phyloP scores from a whole-genome alignment of 148 eudicot genomes.

The Chenopodium berlandieri region DNA sequence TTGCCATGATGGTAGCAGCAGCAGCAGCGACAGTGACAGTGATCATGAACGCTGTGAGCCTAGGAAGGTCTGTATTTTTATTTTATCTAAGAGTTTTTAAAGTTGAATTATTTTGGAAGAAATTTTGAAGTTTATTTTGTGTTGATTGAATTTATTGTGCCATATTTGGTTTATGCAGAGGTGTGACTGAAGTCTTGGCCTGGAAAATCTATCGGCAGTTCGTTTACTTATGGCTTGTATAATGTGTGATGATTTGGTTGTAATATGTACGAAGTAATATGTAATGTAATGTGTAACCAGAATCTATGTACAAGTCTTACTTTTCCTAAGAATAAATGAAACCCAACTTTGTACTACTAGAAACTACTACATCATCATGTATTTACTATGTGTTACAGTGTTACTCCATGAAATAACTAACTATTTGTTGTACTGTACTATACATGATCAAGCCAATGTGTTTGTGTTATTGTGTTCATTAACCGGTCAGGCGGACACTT shows the following conservation, averaged over 20 bases:
- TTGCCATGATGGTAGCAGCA: conserved; percentile 9
- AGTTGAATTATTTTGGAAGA: background rate
- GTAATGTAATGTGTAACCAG: background rate
- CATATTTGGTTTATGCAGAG: background rate
- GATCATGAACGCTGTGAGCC: conserved; percentile 5
- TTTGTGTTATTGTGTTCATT: no score
- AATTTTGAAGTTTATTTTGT: background rate
- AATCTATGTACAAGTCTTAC: background rate
- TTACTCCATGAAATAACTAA: no score
- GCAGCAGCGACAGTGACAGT: conserved; percentile 20
- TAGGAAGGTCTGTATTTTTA: conserved; percentile 1
- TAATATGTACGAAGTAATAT: no score
- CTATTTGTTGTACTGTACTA: no score
- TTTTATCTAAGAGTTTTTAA: background rate
- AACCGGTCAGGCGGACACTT: no score
- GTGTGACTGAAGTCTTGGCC: background rate
- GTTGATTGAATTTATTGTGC: background rate
- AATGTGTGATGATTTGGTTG: background rate
- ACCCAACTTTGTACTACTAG: no score
- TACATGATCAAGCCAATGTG: no score
- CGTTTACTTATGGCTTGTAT: background rate
- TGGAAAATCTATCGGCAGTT: background rate
- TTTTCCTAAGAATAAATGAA: background rate
- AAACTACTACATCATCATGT: no score
- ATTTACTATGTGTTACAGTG: no score